Evolutionary conservation across 495 filamentous ascomycete species (phyloP).

Genomic region (Neurospora tetraspora): DNA sequence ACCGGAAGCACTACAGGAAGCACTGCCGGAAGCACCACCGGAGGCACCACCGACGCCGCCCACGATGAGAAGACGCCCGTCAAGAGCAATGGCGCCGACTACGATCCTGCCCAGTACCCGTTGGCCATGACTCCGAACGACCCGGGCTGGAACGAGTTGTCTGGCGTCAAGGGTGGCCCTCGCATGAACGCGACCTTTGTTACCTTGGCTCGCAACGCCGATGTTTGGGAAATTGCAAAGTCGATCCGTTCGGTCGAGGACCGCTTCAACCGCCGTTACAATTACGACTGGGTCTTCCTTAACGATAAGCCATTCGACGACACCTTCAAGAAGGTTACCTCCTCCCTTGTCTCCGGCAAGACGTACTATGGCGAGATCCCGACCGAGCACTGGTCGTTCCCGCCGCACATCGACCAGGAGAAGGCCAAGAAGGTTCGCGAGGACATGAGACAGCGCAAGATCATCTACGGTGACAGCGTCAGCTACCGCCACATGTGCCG

Average conservation of each 20-base stretch:
- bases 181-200: conserved; percentile 96
- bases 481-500: conserved; percentile 93
- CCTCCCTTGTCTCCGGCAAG: conserved; percentile 77
- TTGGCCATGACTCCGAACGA: conserved; percentile 37
- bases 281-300: conserved; percentile 99
- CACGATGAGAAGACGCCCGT: conserved; percentile 4
- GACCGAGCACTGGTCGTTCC: conserved; percentile 84
- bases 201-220: conserved; percentile 81
- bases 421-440: conserved; percentile 71
- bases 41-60: conserved; percentile 8
- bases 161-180: conserved; percentile 45
- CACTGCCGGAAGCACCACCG: conserved; percentile 2
- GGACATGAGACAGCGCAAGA: conserved; percentile 74
- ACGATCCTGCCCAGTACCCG: conserved; percentile 38
- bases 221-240: conserved; percentile 92
- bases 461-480: conserved; percentile 91
- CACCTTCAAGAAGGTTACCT: conserved; percentile 84
- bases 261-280: conserved; percentile 88
- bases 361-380: conserved; percentile 82
- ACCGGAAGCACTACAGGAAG: neutral
- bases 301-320: conserved; percentile 92
- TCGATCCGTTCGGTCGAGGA: conserved; percentile 95
- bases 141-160: conserved; percentile 37
- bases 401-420: conserved; percentile 75
- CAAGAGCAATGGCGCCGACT: conserved; percentile 5